Conservation (phyloP, 768 basidiomycete species). For the Filobasidium floriforme region DNA sequence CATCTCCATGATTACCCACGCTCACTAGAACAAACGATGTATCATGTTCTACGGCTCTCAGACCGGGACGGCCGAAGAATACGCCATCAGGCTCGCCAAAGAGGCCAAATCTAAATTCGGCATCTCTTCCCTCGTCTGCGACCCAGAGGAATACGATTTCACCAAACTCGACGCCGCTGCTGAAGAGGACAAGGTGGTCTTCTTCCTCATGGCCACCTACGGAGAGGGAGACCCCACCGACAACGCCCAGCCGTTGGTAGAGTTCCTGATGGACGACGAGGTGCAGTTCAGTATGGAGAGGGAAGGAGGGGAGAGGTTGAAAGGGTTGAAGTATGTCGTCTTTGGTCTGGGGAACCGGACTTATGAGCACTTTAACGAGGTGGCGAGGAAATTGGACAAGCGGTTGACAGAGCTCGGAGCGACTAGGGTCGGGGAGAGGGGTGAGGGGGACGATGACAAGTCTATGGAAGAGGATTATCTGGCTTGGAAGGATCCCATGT, state of each 20-base stretch:
- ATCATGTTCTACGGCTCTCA: slow-evolving; percentile 98
- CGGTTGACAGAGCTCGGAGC: slow-evolving; percentile 72
- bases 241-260: slow-evolving; percentile 89
- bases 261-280: slow-evolving; percentile 75
- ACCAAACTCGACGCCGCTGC: slow-evolving; percentile 88
- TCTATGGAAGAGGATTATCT: slow-evolving; percentile 99
- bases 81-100: slow-evolving; percentile 89
- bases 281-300: slow-evolving; percentile 68
- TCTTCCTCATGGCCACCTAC: slow-evolving; percentile 97
- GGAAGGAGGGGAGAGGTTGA: slow-evolving; percentile 60
- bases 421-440: slow-evolving; percentile 72
- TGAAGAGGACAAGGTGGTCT: slow-evolving; percentile 65
- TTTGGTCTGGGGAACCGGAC: slow-evolving; percentile 68
- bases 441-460: slow-evolving; percentile 98
- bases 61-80: slow-evolving; percentile 97
- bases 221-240: slow-evolving; percentile 99
- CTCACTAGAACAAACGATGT: slow-evolving; percentile 77
- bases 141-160: slow-evolving; percentile 98
- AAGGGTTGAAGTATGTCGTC: slow-evolving; percentile 85
- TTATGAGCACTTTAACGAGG: slow-evolving; percentile 93
- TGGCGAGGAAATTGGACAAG: slow-evolving; percentile 69
- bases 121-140: slow-evolving; percentile 88
- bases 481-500: slow-evolving; percentile 98
- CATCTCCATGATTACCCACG: not conserved
- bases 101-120: slow-evolving; percentile 96